Percentiles rank a stretch among this genome's conserved stretches.
phyloP scores from a whole-genome alignment of 345 rosid genomes.

The Trapa incisa region DNA sequence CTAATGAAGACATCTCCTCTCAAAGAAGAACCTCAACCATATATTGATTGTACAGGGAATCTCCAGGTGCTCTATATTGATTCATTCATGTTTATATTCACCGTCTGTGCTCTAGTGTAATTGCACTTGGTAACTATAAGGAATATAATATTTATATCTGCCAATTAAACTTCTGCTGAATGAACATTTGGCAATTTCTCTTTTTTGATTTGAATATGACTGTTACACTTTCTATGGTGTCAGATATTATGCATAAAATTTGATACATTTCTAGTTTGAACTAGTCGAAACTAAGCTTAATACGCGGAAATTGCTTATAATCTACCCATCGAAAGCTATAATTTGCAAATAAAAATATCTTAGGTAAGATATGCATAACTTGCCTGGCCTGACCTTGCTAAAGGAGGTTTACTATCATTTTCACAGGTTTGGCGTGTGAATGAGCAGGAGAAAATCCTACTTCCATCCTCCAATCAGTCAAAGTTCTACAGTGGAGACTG shows the following conservation, averaged over 20 bases:
- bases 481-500: constrained; percentile 87
- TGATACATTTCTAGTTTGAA: background rate
- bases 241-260: background rate
- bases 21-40: constrained; percentile 74
- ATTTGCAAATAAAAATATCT: background rate
- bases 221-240: background rate
- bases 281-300: background rate
- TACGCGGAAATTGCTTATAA: background rate
- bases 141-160: too few species aligned
- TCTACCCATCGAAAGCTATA: background rate
- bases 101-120: background rate
- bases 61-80: constrained; percentile 46
- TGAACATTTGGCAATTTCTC: background rate
- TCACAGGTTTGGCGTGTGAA: constrained; percentile 80
- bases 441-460: constrained; percentile 53
- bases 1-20: constrained; percentile 61
- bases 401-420: background rate
- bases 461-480: constrained; percentile 71
- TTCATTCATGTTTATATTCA: background rate
- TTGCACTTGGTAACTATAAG: too few species aligned
- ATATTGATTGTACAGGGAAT: constrained; percentile 89
- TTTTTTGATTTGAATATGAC: background rate
- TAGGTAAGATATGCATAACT: background rate
- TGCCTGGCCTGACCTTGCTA: constrained; percentile 8
- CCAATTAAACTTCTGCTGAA: too few species aligned